Evolutionary conservation across 2,329 filamentous ascomycete species (phyloP).

Genomic region (Herpotrichia juniperi): DNA sequence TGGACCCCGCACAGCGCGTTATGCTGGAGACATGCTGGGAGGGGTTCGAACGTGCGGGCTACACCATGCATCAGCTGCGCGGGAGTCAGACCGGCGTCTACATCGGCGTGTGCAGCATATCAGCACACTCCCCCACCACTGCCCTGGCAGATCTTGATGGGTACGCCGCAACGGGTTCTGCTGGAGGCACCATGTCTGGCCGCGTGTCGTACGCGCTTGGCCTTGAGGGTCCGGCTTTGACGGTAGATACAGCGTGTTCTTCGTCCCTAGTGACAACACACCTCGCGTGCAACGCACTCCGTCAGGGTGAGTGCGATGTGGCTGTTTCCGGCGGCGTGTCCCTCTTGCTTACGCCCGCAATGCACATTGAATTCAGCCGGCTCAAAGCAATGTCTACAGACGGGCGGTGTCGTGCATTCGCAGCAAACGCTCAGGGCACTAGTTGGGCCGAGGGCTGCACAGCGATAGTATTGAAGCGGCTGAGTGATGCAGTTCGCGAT

Average conservation of each 20-base stretch:
- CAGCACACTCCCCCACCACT: too few species aligned
- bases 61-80: slow-evolving; percentile 8
- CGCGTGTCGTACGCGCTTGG: slow-evolving; percentile 38
- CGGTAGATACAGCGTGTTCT: slow-evolving; percentile 41
- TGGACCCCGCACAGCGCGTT: slow-evolving; percentile 20
- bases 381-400: slow-evolving; percentile 21
- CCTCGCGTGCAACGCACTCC: slow-evolving; percentile 30
- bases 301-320: slow-evolving; percentile 24
- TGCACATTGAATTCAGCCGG: slow-evolving; percentile 28
- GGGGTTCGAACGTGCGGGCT: slow-evolving; percentile 17
- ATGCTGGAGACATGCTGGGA: slow-evolving; percentile 19
- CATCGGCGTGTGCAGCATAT: slow-evolving; percentile 13
- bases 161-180: slow-evolving; percentile 46
- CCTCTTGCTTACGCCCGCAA: slow-evolving; percentile 34
- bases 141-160: slow-evolving; percentile 24
- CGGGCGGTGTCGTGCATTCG: slow-evolving; percentile 33
- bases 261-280: slow-evolving; percentile 36
- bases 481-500: slow-evolving; percentile 25
- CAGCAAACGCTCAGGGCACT: slow-evolving; percentile 30
- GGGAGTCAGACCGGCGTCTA: slow-evolving; percentile 16
- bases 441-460: slow-evolving; percentile 34
- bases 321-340: slow-evolving; percentile 26
- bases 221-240: slow-evolving; percentile 47
- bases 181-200: slow-evolving; percentile 40
- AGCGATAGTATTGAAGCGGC: slow-evolving; percentile 29